These are phyloP conservation scores for Tolypocladium pustulatum DNA, from an alignment of 2,329 filamentous ascomycete genomes.

Conservation along the genomic window DNA sequence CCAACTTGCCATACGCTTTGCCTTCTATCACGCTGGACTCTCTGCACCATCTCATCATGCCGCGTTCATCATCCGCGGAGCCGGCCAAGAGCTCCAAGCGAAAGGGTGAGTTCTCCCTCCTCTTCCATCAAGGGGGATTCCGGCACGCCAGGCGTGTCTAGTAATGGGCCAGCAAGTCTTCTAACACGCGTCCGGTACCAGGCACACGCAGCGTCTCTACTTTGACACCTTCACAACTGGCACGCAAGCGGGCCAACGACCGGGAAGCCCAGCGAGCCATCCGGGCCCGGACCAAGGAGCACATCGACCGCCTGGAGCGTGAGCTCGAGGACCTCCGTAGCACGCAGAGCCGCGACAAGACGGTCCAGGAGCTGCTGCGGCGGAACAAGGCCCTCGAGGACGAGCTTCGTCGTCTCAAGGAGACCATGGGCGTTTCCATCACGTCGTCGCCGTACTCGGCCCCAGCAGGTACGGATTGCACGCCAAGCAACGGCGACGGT, in stretches of 20 bases:
- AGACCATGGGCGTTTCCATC: slow-evolving; percentile 32
- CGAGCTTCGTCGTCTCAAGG: slow-evolving; percentile 35
- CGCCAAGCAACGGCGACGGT: slow-evolving; percentile 7
- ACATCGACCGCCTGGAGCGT: slow-evolving; percentile 69
- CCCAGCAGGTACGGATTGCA: slow-evolving; percentile 23
- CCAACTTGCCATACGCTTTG: neutral
- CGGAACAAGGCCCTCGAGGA: slow-evolving; percentile 44
- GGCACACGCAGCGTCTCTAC: slow-evolving; percentile 72
- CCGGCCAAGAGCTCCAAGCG: slow-evolving; percentile 31
- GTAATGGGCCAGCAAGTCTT: neutral
- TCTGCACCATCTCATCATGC: slow-evolving; percentile 17
- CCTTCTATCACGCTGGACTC: neutral
- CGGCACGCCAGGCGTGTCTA: neutral
- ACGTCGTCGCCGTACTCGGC: slow-evolving; percentile 29
- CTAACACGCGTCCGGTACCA: slow-evolving; percentile 9
- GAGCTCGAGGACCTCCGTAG: slow-evolving; percentile 61
- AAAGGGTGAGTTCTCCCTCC: slow-evolving; percentile 27
- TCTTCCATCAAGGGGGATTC: neutral
- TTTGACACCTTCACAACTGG: slow-evolving; percentile 78
- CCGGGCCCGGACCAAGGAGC: slow-evolving; percentile 73
- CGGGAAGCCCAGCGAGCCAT: slow-evolving; percentile 84
- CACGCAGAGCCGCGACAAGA: slow-evolving; percentile 35
- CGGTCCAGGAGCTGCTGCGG: slow-evolving; percentile 39
- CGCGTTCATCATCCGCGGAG: slow-evolving; percentile 32
- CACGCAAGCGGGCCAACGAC: slow-evolving; percentile 85